Percentiles rank a stretch among this genome's conserved stretches.
Evolutionary conservation across 495 filamentous ascomycete species (phyloP).

Genomic region (Hyaloscypha finlandica): DNA sequence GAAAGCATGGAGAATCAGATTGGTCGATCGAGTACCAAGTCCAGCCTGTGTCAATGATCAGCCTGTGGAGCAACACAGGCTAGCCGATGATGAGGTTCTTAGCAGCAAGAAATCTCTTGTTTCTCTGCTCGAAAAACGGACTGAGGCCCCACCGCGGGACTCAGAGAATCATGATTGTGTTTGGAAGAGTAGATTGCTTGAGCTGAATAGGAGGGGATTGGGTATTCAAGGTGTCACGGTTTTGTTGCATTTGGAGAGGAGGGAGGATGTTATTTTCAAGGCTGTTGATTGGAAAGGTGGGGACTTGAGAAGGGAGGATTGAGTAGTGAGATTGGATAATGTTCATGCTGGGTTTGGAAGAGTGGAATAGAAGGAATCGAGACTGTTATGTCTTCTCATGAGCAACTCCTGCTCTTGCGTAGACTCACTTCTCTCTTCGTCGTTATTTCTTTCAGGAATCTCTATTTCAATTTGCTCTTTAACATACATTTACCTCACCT

Average conservation of each 20-base stretch:
- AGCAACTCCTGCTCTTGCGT: too few relatives aligned
- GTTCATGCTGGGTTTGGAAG: neutral
- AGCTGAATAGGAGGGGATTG: conserved; percentile 33
- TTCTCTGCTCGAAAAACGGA: neutral
- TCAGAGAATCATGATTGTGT: conserved; percentile 35
- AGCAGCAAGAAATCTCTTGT: neutral
- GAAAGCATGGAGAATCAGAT: conserved; percentile 3
- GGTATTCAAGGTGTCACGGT: conserved; percentile 48
- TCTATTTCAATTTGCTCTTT: too few relatives aligned
- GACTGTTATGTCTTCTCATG: too few relatives aligned
- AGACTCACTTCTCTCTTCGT: too few relatives aligned
- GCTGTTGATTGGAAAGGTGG: conserved; percentile 13
- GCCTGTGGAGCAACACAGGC: conserved; percentile 2
- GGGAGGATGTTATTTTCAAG: conserved; percentile 48
- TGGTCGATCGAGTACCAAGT: conserved; percentile 13
- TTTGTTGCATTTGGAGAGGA: conserved; percentile 44
- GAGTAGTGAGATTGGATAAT: neutral
- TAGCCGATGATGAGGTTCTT: conserved; percentile 2
- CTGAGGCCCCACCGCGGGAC: conserved; percentile 27
- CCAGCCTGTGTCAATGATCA: conserved; percentile 4
- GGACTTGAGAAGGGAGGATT: neutral
- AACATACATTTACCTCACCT: too few relatives aligned
- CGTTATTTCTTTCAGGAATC: too few relatives aligned
- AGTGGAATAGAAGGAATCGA: neutral
- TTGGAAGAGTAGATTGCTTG: conserved; percentile 38